Evolutionary conservation across 768 basidiomycete species (phyloP), one percentile per base, ranked within the genome.

Genomic region (Trametes elegans): DNA sequence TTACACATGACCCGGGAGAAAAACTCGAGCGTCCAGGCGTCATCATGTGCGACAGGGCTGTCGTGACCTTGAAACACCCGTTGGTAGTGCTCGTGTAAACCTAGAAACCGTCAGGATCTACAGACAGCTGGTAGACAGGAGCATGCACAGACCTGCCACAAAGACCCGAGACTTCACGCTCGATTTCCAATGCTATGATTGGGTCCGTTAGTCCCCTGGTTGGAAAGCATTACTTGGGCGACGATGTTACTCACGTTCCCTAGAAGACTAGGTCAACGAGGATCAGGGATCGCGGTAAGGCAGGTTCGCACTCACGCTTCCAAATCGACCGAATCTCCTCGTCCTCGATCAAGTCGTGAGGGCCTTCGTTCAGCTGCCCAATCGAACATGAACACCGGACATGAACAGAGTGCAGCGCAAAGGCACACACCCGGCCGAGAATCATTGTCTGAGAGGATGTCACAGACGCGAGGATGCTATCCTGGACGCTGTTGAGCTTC

Each of bases 1-100:
- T 46, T 14, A 58, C 56, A 53, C 45, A 42, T 58, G 1, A 27
- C 42, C 1, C 56, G 49, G n/a, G 49, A 40, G 32, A 58, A 58
- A 26, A 52, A 45, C 3, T 27, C 21, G 1, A 58, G n/a, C 2
- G 56, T 58, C 56, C 56, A 58, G 13, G 39, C 45, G 29, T 58
- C 56, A 0, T 48, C 6, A n/a, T 36, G 26, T 11, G 11, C 14
- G 3, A 7, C 23, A 11, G 31, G n/a, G 19, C n/a, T 5, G 42
- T 16, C 11, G 23, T 24, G n/a, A n/a, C n/a, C n/a, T n/a, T 36
- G 42, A 11, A 42, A 41, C 10, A 27, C 27, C 7, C 31, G 16
- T 2, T 52, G 32, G n/a, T 42, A 35, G 18, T 52, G 50, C 14
- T 52, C 32, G 18, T 42, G 45, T 3, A 52, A 19, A 2, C 45